These are phyloP conservation scores for Talaromyces sp. DNA, from an alignment of 2,329 filamentous ascomycete species.

Conservation along the genomic window DNA sequence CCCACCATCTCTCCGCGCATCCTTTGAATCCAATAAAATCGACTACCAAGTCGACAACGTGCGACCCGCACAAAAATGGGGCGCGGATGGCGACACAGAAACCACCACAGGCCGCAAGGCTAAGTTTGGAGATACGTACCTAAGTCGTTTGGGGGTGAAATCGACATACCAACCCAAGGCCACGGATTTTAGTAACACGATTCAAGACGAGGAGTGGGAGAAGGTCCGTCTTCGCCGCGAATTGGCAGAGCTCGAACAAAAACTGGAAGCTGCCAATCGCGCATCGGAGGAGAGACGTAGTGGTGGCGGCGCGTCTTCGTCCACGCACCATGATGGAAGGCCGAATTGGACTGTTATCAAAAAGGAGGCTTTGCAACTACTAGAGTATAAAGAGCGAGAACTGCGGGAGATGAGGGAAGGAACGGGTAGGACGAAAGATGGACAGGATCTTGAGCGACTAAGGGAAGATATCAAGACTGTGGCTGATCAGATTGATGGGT, in stretches of 20 bases:
- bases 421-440: slow-evolving; percentile 54
- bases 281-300: slow-evolving; percentile 61
- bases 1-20: slow-evolving; percentile 82
- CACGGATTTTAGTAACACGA: slow-evolving; percentile 83
- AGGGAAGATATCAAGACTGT: slow-evolving; percentile 84
- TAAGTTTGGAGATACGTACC: slow-evolving; percentile 96
- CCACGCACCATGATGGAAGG: slow-evolving; percentile 59
- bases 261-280: slow-evolving; percentile 77
- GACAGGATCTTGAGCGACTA: slow-evolving; percentile 71
- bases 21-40: slow-evolving; percentile 93
- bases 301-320: slow-evolving; percentile 26
- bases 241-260: slow-evolving; percentile 80
- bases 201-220: slow-evolving; percentile 91
- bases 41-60: slow-evolving; percentile 89
- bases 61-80: slow-evolving; percentile 71
- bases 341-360: slow-evolving; percentile 89
- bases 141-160: slow-evolving; percentile 80
- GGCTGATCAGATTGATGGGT: slow-evolving; percentile 87
- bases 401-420: slow-evolving; percentile 68
- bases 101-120: slow-evolving; percentile 86
- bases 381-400: slow-evolving; percentile 89
- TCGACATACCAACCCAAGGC: slow-evolving; percentile 76
- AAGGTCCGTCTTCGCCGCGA: slow-evolving; percentile 94
- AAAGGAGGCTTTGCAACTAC: slow-evolving; percentile 84
- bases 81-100: slow-evolving; percentile 66